Evolutionary conservation across 257 asterid species (phyloP).

Genomic region (Solanum piurae): DNA sequence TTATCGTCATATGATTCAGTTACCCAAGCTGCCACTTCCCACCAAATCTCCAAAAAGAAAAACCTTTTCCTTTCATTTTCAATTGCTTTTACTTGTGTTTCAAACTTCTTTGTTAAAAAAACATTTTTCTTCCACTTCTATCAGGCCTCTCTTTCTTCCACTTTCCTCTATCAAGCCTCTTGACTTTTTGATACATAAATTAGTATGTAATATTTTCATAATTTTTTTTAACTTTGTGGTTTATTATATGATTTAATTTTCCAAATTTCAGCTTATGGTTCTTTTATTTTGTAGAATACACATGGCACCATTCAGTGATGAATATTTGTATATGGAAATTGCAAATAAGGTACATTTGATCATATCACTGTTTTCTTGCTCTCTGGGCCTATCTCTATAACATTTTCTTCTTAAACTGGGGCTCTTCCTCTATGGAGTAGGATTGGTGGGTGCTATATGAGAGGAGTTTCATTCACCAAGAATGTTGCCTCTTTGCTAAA

Average conservation of each 20-base stretch:
- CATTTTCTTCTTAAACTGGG: neutral
- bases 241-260: neutral
- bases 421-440: neutral
- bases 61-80: neutral
- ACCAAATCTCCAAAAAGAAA: neutral
- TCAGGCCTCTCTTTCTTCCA: neutral
- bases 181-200: neutral
- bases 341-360: constrained; percentile 66
- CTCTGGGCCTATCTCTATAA: neutral
- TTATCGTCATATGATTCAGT: neutral
- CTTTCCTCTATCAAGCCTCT: neutral
- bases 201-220: neutral
- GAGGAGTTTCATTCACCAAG: neutral
- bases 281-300: constrained; percentile 65
- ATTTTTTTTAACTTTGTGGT: neutral
- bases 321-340: constrained; percentile 70
- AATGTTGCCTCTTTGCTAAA: neutral
- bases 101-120: neutral
- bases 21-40: neutral
- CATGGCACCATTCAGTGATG: constrained; percentile 99
- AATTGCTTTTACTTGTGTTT: neutral
- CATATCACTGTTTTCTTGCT: neutral
- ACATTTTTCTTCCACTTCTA: neutral
- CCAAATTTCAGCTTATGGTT: neutral
- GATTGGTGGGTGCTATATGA: neutral